Conservation (phyloP, 352 stramenopile genomes). For the Phytophthora rubi region DNA sequence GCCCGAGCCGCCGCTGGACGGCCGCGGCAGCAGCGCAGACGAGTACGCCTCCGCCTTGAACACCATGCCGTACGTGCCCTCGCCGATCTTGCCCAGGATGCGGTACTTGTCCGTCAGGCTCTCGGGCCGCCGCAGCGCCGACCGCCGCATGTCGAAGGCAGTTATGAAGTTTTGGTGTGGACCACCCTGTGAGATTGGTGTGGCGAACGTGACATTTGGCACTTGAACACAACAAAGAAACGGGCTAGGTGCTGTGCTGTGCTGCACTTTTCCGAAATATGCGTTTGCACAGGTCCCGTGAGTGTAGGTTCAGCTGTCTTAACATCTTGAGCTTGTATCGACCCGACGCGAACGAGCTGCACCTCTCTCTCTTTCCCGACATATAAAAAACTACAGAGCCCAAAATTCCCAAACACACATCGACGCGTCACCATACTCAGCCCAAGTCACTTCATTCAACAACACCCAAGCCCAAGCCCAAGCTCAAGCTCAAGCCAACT, state of each 20-base stretch:
- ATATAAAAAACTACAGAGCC: neutral
- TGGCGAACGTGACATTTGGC: neutral
- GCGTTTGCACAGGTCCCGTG: neutral
- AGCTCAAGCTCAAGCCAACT: neutral
- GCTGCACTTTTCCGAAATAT: neutral
- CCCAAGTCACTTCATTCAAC: conserved; percentile 6
- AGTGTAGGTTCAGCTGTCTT: neutral
- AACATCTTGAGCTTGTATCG: too few relatives aligned
- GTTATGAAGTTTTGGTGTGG: too few relatives aligned
- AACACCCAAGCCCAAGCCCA: conserved; percentile 6
- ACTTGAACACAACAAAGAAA: neutral
- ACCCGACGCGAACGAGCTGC: neutral
- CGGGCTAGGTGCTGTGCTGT: neutral
- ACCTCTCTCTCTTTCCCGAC: neutral
- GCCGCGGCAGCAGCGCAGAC: conserved; percentile 48
- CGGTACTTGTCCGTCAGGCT: conserved; percentile 86
- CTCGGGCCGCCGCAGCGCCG: conserved; percentile 66
- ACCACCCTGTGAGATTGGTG: neutral
- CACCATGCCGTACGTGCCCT: conserved; percentile 90
- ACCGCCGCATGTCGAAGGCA: conserved; percentile 62
- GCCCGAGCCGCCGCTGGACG: conserved; percentile 14
- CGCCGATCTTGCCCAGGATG: conserved; percentile 88
- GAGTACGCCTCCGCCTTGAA: conserved; percentile 86
- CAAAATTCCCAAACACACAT: neutral
- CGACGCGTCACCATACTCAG: conserved; percentile 1